Base-by-base conservation (phyloP, 192 early-diverging fungal species). In the Gryganskiella cystojenkinii region DNA sequence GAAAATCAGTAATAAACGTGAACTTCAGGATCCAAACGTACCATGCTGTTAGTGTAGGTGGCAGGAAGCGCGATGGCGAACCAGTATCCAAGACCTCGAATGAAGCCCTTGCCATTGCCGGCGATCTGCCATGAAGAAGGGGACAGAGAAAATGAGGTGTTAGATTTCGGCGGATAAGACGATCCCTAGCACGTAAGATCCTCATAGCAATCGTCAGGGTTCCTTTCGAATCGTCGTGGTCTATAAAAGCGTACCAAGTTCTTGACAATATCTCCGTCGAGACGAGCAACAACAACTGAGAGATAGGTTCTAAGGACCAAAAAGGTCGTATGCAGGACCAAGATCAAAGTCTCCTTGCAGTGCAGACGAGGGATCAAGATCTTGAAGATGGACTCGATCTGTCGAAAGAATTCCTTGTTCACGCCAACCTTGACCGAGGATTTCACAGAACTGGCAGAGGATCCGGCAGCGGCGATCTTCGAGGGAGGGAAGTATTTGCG, bases 11-110 rank as follows among this genome's bases (percentile, higher is more conserved):
- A 55, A 22, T 24, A 28, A 49, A 67, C 13, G 43, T 15, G 25
- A 60, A 46, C 15, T 37, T n/a, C 76, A 61, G 81, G 54, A 35
- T 65, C 52, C 51, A 66, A 72, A 53, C 84, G 80, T 82, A 93
- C 95, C 97, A 98, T 98, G 82, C 92, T 94, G 82, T 98, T 98
- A 43, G 97, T 99, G 79, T 96, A 99, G 8, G 95, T 97, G 7
- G 97, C 95, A 20, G 97, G 97, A 7, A 99, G 81, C 15, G 97
- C 95, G 71, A 99, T 95, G 22, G 91, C 88, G 74, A 99, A 95
- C 94, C 95, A 99, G 58, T 93, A 95, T 19, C 85, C 85, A 22
- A 97, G 71, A 31, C 92, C 92, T 3, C 87, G 82, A 42, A 93
- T 73, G 67, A 97, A 97, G 52, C 85, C 86, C 66, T 88, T 88